phyloP scores from a whole-genome alignment of 768 basidiomycete genomes.

The Tricholoma flavovirens region DNA sequence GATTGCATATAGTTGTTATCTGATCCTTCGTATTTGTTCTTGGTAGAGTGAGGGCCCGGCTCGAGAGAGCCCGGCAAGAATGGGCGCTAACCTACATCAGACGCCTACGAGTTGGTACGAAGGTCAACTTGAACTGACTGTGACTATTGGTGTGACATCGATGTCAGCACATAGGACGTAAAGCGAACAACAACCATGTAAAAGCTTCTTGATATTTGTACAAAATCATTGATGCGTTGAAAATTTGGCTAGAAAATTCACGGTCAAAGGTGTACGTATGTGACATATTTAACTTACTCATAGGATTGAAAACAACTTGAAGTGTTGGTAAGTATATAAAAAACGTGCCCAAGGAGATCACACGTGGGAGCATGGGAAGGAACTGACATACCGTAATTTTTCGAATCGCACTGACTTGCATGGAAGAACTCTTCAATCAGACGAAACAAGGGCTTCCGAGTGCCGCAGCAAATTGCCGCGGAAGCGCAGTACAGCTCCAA shows the following conservation, averaged over 20 bases:
- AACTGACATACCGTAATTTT: neutral
- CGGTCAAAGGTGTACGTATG: neutral
- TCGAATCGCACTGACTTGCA: neutral
- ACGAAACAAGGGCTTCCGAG: neutral
- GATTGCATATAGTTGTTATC: neutral
- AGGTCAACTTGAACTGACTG: neutral
- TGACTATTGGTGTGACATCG: neutral
- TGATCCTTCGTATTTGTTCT: neutral
- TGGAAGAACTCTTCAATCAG: neutral
- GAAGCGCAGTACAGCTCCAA: slow-evolving; percentile 10
- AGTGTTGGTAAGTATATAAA: neutral
- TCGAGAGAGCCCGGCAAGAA: neutral
- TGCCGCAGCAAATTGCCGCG: neutral
- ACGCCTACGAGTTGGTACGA: neutral
- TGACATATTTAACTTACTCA: neutral
- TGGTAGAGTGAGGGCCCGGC: neutral
- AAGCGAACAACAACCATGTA: neutral
- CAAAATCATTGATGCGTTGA: neutral
- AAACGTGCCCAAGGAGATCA: neutral
- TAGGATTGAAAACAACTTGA: neutral
- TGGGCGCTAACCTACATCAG: neutral
- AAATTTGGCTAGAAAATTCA: neutral
- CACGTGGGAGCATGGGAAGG: neutral
- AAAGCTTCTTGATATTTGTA: neutral
- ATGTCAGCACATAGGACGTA: neutral